Base-by-base conservation (phyloP, 2,329 filamentous ascomycete species). In the Grosmannia clavigera region DNA sequence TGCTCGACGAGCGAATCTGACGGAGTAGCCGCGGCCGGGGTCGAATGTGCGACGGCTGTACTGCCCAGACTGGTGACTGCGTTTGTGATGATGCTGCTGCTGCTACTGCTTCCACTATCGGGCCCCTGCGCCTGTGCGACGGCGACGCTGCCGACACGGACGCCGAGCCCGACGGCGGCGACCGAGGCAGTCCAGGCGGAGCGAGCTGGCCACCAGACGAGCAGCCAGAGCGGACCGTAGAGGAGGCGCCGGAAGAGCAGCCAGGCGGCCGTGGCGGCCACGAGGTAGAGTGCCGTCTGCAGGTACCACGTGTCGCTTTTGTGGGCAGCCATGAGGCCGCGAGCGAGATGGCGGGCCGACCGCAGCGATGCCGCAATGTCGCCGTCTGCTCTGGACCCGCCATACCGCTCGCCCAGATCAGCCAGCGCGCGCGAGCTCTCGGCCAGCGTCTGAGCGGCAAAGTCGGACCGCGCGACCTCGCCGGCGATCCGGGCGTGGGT, bases 221-320 rank as follows among this genome's bases (percentile, higher is more conserved):
- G 77, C 88, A 90, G 94, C 86, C 89, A 95, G 61, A 90, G 73
- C 1, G 94, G 94, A 0, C 94, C 92, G 75, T 95, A 99, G 9
- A 99, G 69, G 50, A 92, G 77, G 53, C 94, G 78, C 33, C 94
- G 79, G 68, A 95, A 96, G 7, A 96, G 70, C 9, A 99, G 79
- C 94, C 94, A 99, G 35, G 77, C 78, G 51, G 92, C 84, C 1
- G 91, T 96, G 6, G 75, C 81, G 27, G 87, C 68, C 19, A 97
- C 80, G 66, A 96, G 79, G 70, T 92, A 95, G 65, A 97, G 85
- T 2, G 92, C 84, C 46, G 89, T 95, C 73, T 94, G 88, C 40
- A 99, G 81, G 70, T 99, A 99, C 94, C 94, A 99, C 2, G 92
- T 96, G 70, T 99, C 94, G 65, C 87, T 94, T 78, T 99, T 99